phyloP scores from a whole-genome alignment of 2,329 filamentous ascomycete species.

The Pseudofabraea citricarpa region DNA sequence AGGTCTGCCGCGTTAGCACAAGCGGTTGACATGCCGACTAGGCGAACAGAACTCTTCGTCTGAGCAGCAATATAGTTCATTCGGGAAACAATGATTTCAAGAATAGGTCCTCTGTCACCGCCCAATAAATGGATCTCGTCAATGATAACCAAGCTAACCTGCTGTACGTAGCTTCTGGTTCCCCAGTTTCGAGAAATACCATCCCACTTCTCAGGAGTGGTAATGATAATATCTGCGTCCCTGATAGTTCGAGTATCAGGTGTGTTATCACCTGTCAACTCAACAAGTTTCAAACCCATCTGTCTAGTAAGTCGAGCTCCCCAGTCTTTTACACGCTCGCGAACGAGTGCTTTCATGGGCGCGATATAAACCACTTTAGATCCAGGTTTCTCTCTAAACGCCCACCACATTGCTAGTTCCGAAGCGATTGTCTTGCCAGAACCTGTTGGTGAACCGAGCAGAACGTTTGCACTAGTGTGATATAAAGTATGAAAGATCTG shows the following conservation, averaged over 20 bases:
- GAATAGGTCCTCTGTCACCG: constrained; percentile 91
- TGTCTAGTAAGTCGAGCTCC: constrained; percentile 72
- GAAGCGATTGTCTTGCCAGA: constrained; percentile 97
- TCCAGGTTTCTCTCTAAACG: constrained; percentile 87
- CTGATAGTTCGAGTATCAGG: constrained; percentile 94
- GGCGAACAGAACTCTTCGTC: constrained; percentile 79
- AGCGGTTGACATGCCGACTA: constrained; percentile 98
- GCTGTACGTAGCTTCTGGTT: constrained; percentile 89
- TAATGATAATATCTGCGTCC: constrained; percentile 96
- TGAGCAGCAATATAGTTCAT: constrained; percentile 99
- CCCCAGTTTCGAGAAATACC: constrained; percentile 99
- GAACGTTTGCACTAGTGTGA: constrained; percentile 84
- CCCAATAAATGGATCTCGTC: constrained; percentile 98
- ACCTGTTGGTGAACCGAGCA: constrained; percentile 92
- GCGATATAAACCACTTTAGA: constrained; percentile 99
- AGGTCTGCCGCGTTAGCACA: constrained; percentile 94
- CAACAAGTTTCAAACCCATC: constrained; percentile 85
- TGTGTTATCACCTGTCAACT: constrained; percentile 96
- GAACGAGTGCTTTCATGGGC: constrained; percentile 97
- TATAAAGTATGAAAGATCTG: constrained; percentile 98
- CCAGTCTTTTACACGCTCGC: constrained; percentile 96
- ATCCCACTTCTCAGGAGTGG: constrained; percentile 99
- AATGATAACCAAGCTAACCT: constrained; percentile 95
- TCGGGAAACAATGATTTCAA: constrained; percentile 88
- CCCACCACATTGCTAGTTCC: constrained; percentile 99